Evolutionary conservation across 257 asterid species (phyloP).

Genomic region (Striga asiatica): DNA sequence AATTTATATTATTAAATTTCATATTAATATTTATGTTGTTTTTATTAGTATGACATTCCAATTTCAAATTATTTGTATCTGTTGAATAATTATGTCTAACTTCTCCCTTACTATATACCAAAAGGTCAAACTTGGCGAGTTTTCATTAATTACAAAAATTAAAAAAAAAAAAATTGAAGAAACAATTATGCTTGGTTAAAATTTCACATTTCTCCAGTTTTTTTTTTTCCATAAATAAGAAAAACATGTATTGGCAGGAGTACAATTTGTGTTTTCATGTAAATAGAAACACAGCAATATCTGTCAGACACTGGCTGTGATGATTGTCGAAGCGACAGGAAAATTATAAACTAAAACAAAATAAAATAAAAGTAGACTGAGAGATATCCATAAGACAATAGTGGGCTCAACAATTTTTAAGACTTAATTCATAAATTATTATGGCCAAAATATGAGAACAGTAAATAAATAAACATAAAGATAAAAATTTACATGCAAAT

Average conservation of each 20-base stretch:
- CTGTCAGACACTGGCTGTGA: slow-evolving; percentile 23
- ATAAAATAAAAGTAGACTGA: neutral
- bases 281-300: slow-evolving; percentile 9
- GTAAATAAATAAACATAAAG: neutral
- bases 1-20: too few species aligned
- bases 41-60: too few species aligned
- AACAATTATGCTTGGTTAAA: neutral
- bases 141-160: too few species aligned
- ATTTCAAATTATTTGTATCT: too few species aligned
- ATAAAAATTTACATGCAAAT: neutral
- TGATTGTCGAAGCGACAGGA: slow-evolving; percentile 31
- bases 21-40: too few species aligned
- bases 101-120: too few species aligned
- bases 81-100: too few species aligned
- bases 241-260: neutral
- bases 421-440: neutral
- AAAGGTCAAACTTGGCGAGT: too few species aligned
- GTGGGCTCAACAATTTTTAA: slow-evolving; percentile 16
- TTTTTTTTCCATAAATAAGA: neutral
- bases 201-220: neutral
- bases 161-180: neutral
- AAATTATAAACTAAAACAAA: neutral
- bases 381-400: neutral
- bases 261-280: neutral
- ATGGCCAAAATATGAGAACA: neutral